A percentile compares a stretch with the other conserved stretches of the same genome.
phyloP scores from a whole-genome alignment of 805 yeast species.

The Saitoella complicata region DNA sequence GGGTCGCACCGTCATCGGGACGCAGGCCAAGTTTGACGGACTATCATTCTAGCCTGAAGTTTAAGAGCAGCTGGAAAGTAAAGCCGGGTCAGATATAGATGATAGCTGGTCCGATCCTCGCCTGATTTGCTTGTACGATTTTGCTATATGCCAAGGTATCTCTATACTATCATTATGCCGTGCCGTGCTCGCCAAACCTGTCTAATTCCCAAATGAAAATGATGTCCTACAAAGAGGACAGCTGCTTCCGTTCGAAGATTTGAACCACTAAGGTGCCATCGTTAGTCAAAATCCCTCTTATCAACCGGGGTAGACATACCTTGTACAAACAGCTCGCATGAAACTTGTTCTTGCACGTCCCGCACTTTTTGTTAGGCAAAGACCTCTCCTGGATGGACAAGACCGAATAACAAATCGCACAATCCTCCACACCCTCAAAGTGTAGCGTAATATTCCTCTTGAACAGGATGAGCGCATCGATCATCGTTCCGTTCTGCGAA shows the following conservation, averaged over 20 bases:
- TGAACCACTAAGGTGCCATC: slow-evolving; percentile 50
- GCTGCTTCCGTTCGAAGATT: slow-evolving; percentile 77
- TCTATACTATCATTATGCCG: too few relatives aligned
- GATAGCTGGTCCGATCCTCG: too few relatives aligned
- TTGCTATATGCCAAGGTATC: too few relatives aligned
- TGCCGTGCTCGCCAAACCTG: too few relatives aligned
- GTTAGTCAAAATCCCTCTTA: background rate
- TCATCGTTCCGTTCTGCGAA: slow-evolving; percentile 28
- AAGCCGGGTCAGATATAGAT: too few relatives aligned
- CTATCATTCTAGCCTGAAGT: too few relatives aligned
- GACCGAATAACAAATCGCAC: slow-evolving; percentile 92
- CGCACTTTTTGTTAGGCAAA: slow-evolving; percentile 73
- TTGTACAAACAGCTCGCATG: slow-evolving; percentile 91
- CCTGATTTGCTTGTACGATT: too few relatives aligned
- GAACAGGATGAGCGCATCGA: slow-evolving; percentile 52
- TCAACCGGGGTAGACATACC: background rate
- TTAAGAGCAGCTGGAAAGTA: too few relatives aligned
- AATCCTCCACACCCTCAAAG: slow-evolving; percentile 87
- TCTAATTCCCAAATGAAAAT: slow-evolving; percentile 18
- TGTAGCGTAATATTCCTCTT: slow-evolving; percentile 64
- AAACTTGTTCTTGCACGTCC: slow-evolving; percentile 83
- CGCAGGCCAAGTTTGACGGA: too few relatives aligned
- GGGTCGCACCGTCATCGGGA: too few relatives aligned
- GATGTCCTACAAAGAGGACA: slow-evolving; percentile 85
- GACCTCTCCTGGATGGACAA: slow-evolving; percentile 71